phyloP scores from a whole-genome alignment of 192 early-diverging fungal species.

The Allomyces macrogynus region DNA sequence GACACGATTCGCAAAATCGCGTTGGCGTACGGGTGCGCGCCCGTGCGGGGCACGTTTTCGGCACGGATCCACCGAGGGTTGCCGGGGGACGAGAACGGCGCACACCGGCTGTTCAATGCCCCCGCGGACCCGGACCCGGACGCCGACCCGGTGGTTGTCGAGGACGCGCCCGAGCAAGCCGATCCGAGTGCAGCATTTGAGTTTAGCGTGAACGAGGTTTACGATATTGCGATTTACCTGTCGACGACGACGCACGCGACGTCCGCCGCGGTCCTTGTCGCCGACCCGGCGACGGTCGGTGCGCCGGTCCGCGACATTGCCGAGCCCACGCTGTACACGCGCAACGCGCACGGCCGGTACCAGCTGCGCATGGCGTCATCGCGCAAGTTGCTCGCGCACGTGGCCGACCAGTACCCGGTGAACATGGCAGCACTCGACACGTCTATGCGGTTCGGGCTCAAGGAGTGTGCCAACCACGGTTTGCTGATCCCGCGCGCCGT shows the following conservation, averaged over 20 bases:
- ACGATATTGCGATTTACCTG: conserved; percentile 47
- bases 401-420: conserved; percentile 49
- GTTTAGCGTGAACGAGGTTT: conserved; percentile 51
- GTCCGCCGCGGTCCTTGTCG: neutral
- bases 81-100: no score
- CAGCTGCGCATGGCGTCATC: conserved; percentile 47
- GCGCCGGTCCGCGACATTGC: conserved; percentile 16
- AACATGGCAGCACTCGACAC: conserved; percentile 21
- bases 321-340: conserved; percentile 36
- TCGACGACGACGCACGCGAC: conserved; percentile 22
- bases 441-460: conserved; percentile 40
- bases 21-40: conserved; percentile 38
- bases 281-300: conserved; percentile 6
- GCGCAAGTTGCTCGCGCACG: conserved; percentile 35
- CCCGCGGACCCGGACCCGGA: conserved; percentile 19
- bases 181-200: conserved; percentile 30
- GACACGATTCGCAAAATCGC: conserved; percentile 36
- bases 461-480: conserved; percentile 37
- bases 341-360: conserved; percentile 53
- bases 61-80: conserved; percentile 38
- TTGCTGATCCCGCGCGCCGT: conserved; percentile 47
- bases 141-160: no score
- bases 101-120: conserved; percentile 26
- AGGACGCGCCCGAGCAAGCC: neutral
- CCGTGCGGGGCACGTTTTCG: conserved; percentile 44